Conservation (phyloP, 2,329 filamentous ascomycete species). For the Cladosporium sp. region DNA sequence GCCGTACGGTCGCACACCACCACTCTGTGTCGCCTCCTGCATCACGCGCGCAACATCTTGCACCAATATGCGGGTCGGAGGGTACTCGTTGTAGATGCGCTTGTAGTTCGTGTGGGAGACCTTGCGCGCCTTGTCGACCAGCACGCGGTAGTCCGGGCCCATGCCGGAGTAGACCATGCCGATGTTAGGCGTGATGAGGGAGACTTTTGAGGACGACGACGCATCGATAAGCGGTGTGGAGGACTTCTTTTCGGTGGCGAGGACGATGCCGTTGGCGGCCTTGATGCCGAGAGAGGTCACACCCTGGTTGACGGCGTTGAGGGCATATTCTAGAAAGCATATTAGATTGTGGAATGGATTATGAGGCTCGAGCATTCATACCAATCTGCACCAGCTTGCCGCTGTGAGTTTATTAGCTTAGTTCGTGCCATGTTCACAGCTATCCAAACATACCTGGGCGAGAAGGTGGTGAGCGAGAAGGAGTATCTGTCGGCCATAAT, state of each 20-base stretch:
- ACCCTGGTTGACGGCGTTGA: slow-evolving; percentile 98
- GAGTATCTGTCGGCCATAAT: slow-evolving; percentile 97
- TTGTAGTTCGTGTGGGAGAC: slow-evolving; percentile 98
- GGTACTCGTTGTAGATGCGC: slow-evolving; percentile 99
- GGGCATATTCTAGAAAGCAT: slow-evolving; percentile 77
- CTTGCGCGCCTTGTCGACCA: slow-evolving; percentile 97
- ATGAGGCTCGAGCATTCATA: slow-evolving; percentile 40
- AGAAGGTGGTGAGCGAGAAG: slow-evolving; percentile 99
- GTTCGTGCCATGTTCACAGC: neutral
- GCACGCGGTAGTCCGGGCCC: slow-evolving; percentile 96
- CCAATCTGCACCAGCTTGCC: slow-evolving; percentile 99
- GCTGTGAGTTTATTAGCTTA: slow-evolving; percentile 59
- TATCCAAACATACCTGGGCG: slow-evolving; percentile 74
- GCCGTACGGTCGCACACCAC: slow-evolving; percentile 94
- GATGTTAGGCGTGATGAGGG: slow-evolving; percentile 96
- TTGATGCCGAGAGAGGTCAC: slow-evolving; percentile 98
- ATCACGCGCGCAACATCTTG: slow-evolving; percentile 97
- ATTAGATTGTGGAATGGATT: slow-evolving; percentile 20
- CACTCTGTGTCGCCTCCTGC: slow-evolving; percentile 98
- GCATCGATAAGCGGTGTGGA: slow-evolving; percentile 96
- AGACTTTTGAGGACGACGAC: slow-evolving; percentile 93
- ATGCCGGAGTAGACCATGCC: slow-evolving; percentile 99
- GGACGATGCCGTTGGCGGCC: slow-evolving; percentile 97
- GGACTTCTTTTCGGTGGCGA: slow-evolving; percentile 99
- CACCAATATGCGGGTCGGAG: slow-evolving; percentile 97